These are phyloP conservation scores for Penicillium polonicum DNA, from an alignment of 2,329 filamentous ascomycete genomes.

Conservation along the genomic window DNA sequence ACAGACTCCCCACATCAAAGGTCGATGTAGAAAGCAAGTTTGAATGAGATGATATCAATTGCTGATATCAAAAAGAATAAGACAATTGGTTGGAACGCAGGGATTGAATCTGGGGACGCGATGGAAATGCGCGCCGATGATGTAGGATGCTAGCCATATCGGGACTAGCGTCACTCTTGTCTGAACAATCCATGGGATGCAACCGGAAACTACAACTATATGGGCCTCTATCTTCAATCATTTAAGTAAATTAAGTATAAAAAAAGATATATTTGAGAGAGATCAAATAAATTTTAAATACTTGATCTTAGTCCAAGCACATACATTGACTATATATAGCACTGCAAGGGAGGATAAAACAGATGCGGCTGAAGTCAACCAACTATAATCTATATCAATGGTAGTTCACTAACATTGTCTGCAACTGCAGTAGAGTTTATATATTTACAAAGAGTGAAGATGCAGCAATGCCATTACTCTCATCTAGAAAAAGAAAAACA, in stretches of 20 bases:
- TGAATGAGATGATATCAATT: neutral
- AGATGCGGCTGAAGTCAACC: neutral
- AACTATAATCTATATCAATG: neutral
- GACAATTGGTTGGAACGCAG: conserved; percentile 3
- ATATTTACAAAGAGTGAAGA: neutral
- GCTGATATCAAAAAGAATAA: neutral
- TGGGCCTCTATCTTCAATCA: neutral
- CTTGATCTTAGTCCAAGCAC: neutral
- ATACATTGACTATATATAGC: neutral
- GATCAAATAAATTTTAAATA: neutral
- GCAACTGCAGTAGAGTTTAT: neutral
- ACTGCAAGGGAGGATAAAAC: neutral
- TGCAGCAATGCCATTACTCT: neutral
- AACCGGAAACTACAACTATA: neutral
- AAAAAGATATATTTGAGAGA: too few species aligned
- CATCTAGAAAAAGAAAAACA: neutral
- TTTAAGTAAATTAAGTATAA: neutral
- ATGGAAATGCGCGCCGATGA: conserved; percentile 25
- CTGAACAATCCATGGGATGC: neutral
- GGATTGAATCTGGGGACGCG: conserved; percentile 24
- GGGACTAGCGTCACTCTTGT: conserved; percentile 13
- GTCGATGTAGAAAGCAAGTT: neutral
- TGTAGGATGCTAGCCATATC: conserved; percentile 17
- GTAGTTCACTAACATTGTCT: neutral
- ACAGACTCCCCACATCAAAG: conserved; percentile 10